phyloP scores from a whole-genome alignment of 345 rosid species.

The Geranium rotundifolium region DNA sequence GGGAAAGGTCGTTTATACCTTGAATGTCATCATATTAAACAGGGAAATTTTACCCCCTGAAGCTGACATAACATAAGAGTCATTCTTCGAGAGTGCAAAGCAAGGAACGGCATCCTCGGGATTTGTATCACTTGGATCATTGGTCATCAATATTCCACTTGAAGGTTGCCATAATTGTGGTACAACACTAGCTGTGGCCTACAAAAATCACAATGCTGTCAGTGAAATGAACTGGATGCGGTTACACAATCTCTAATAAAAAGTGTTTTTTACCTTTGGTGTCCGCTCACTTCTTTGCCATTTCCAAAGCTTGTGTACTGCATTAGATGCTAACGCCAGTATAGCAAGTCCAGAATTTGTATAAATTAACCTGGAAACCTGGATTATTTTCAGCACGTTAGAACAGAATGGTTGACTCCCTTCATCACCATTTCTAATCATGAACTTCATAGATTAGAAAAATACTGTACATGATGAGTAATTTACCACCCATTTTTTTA shows the following conservation, averaged over 20 bases:
- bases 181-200: conserved; percentile 53
- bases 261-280: conserved; percentile 31
- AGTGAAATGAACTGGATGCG: not conserved
- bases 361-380: conserved; percentile 67
- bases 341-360: conserved; percentile 70
- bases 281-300: conserved; percentile 49
- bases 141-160: conserved; percentile 60
- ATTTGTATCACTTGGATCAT: conserved; percentile 45
- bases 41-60: conserved; percentile 71
- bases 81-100: conserved; percentile 69
- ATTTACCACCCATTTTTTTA: no score
- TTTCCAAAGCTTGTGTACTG: conserved; percentile 81
- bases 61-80: conserved; percentile 63
- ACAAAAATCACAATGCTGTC: conserved; percentile 7
- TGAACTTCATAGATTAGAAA: no score
- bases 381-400: conserved; percentile 10
- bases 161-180: conserved; percentile 76
- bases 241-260: not conserved
- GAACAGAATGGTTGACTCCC: no score
- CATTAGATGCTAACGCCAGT: conserved; percentile 76
- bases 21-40: conserved; percentile 60
- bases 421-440: no score
- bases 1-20: conserved; percentile 32
- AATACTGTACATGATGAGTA: no score
- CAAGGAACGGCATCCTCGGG: conserved; percentile 76